Evolutionary conservation across 1,284 basidiomycete genomes (phyloP), one percentile per base, ranked within the genome.

Genomic region (Trichosporon sp.): DNA sequence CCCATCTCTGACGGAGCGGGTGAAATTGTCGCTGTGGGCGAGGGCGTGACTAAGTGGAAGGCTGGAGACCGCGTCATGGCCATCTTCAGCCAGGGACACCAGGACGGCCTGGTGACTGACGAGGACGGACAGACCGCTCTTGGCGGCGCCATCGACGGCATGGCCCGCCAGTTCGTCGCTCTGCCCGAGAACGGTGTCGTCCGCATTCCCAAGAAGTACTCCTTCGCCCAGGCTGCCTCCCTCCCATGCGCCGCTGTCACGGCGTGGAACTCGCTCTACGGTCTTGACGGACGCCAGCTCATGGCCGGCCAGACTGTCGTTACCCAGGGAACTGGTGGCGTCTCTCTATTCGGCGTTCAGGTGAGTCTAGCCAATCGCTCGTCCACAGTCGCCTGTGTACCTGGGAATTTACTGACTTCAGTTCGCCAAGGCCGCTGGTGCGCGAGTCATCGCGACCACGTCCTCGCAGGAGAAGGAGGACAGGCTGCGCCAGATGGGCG

Each of bases 1-100:
- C 86, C 86, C 0, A 80, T 82, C 71, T 88, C 86, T 5, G 87
- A 89, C 69, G 82, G 84, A 66, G 86, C 87, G 14, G 87, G 87
- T 9, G 85, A 87, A 70, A 80, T 88, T 56, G 75, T 86, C 37
- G 80, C 82, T 3, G 72, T 87, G 19, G 87, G 87, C 4, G 74
- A 78, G 36, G 82, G 82, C 13, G 85, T 86, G n/a, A 82, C 73
- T 34, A 73, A 75, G 13, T 87, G 82, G 82, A 82, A 82, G 64
- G 65, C 75, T 3, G 86, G 87, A 11, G 86, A 88, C 71, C 83
- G 85, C 19, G 85, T 88, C 61, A 83, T 80, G 58, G 44, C 56
- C 19, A 27, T 32, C 23, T 64, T 60, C 56, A 29, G 52, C n/a
- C 65, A 59, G 52, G 77, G 82, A 4, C 83, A 83, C 69, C 83